Evolutionary conservation across 805 yeast species (phyloP), one percentile per base, ranked within the genome.

Genomic region (Wickerhamiella parazyma): DNA sequence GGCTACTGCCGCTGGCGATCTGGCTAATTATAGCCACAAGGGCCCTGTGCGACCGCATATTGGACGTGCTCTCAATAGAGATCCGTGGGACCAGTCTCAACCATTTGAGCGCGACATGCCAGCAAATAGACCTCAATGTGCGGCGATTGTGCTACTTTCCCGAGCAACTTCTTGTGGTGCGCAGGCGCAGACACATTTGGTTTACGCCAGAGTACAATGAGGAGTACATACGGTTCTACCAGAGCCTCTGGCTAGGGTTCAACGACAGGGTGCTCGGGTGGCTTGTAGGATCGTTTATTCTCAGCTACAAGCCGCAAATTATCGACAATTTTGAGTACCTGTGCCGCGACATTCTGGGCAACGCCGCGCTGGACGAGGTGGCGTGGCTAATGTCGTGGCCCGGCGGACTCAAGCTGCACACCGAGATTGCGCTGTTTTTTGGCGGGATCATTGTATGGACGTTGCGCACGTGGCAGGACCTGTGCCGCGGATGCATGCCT

Each of bases 361-460:
- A 63, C 26, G 66, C 67, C n/a, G 60, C 78, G 35, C 62, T 68
- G 16, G 48, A 56, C 2, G 57, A 77, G 31, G 75, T 87, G 3
- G 51, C 65, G 0, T 81, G 94, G 87, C 67, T 91, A 29, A 84
- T 86, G 67, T 71, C 76, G 48, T 81, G 87, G 54, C 98, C 98
- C 0, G 94, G 89, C 12, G 98, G 98, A 3, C 76, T 91, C 53
- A 91, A 91, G 56, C 71, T 91, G 42, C 91, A 91, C 59, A 78
- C 76, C 47, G 95, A 86, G 54, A 67, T 91, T 16, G 83, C 95
- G 0, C 69, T 67, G 12, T 93, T 91, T 55, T 69, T 89, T 57
- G 95, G 95, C 28, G 94, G 85, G 45, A 62, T 91, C 38, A 80
- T 83, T 51, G 57, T 81, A 8, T 89, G 96, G 95, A 80, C 86